Conservation (phyloP, 306 rosid genomes). For the Luffa aegyptiaca region DNA sequence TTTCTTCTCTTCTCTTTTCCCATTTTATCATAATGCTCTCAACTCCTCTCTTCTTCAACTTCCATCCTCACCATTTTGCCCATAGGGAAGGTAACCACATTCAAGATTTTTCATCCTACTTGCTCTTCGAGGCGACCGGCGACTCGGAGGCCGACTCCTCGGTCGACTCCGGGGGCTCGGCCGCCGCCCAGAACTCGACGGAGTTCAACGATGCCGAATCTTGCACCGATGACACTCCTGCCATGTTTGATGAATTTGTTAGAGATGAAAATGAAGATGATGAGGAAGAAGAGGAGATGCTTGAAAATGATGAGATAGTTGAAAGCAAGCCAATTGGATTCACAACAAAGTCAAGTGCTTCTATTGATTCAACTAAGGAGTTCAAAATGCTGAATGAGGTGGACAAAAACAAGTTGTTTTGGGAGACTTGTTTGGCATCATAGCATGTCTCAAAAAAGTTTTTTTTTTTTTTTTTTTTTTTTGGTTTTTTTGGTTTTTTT, state of each 20-base stretch:
- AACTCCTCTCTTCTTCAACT: not conserved
- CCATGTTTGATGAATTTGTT: not conserved
- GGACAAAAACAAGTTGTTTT: slow-evolving; percentile 71
- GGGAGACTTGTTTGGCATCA: slow-evolving; percentile 96
- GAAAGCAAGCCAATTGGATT: not conserved
- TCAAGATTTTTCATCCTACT: slow-evolving; percentile 33
- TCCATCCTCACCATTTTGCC: not conserved
- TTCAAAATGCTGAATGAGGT: slow-evolving; percentile 45
- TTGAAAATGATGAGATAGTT: slow-evolving; percentile 6
- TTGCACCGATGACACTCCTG: slow-evolving; percentile 39
- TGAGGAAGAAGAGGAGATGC: not conserved
- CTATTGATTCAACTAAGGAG: slow-evolving; percentile 42
- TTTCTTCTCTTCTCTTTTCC: too few relatives aligned
- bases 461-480: not conserved
- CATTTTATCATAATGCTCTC: not conserved
- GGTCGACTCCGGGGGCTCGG: not conserved
- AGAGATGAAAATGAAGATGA: not conserved
- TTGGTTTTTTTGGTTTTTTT: too few relatives aligned
- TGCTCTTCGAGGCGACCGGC: slow-evolving; percentile 59
- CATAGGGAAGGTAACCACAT: slow-evolving; percentile 15
- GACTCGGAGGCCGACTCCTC: slow-evolving; percentile 50
- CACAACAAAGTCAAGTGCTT: slow-evolving; percentile 34
- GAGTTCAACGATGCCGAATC: slow-evolving; percentile 6
- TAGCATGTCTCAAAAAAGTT: not conserved
- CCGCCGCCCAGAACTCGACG: not conserved